Evolutionary conservation across 768 basidiomycete genomes (phyloP).

Genomic region (Lepiota venenata): DNA sequence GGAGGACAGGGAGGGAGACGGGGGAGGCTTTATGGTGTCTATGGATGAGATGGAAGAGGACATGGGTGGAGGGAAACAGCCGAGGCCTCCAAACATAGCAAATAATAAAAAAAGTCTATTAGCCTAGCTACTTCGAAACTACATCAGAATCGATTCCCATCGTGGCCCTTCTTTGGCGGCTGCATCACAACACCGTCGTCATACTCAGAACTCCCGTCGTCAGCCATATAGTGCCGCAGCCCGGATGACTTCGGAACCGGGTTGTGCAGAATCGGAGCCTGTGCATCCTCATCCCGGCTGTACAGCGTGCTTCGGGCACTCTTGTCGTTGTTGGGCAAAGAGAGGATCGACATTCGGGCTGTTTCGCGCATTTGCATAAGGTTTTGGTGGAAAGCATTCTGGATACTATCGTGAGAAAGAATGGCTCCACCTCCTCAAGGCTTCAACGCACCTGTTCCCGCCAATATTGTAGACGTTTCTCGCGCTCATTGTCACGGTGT

Average conservation of each 20-base stretch:
- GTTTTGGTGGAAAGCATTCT: constrained; percentile 81
- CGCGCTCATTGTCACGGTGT: constrained; percentile 71
- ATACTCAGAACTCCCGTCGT: constrained; percentile 44
- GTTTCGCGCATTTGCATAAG: constrained; percentile 77
- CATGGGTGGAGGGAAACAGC: constrained; percentile 8
- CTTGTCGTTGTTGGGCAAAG: constrained; percentile 42
- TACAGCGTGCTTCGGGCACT: constrained; percentile 50
- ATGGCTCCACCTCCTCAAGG: neutral
- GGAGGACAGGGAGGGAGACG: constrained; percentile 36
- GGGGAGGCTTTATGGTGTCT: constrained; percentile 17
- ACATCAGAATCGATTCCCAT: constrained; percentile 33
- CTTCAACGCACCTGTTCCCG: constrained; percentile 65
- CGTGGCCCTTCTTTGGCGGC: constrained; percentile 25
- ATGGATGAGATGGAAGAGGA: constrained; percentile 10
- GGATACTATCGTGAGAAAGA: constrained; percentile 8
- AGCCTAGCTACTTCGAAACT: constrained; percentile 12
- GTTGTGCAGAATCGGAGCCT: constrained; percentile 49
- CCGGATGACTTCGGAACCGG: constrained; percentile 51
- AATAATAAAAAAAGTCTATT: neutral
- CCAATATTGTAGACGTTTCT: constrained; percentile 87
- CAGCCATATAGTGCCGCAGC: constrained; percentile 49
- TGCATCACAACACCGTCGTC: constrained; percentile 43
- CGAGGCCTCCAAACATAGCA: constrained; percentile 7
- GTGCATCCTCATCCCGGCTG: constrained; percentile 48
- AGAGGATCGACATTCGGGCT: constrained; percentile 63